These are phyloP conservation scores for Lophiostoma macrostomum DNA, from an alignment of 495 filamentous ascomycete species.

Conservation along the genomic window DNA sequence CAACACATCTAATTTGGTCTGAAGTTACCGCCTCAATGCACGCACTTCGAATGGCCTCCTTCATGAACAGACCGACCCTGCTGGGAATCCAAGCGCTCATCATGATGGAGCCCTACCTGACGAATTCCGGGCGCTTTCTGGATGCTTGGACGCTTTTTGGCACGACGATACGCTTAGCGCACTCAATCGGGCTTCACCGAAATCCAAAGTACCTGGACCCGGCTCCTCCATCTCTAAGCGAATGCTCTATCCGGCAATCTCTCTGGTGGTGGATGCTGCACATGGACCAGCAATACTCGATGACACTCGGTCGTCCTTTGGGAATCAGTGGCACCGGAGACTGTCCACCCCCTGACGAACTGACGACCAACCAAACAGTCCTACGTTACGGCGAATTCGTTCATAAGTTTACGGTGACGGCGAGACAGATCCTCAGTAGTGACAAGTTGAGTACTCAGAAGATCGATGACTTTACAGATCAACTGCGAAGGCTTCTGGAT, in stretches of 20 bases:
- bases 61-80: constrained; percentile 40
- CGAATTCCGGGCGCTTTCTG: constrained; percentile 43
- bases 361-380: constrained; percentile 42
- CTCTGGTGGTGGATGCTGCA: constrained; percentile 54
- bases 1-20: background rate
- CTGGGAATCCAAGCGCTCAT: constrained; percentile 40
- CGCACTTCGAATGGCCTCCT: constrained; percentile 41
- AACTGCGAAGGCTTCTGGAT: constrained; percentile 40
- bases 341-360: constrained; percentile 45
- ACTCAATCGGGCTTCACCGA: constrained; percentile 45
- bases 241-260: constrained; percentile 41
- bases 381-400: constrained; percentile 44
- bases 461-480: constrained; percentile 48
- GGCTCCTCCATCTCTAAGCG: constrained; percentile 39
- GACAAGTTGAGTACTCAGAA: constrained; percentile 41
- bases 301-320: constrained; percentile 47
- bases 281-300: constrained; percentile 52
- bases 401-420: constrained; percentile 47
- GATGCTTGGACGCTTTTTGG: constrained; percentile 45
- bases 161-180: constrained; percentile 40
- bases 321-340: constrained; percentile 49
- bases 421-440: constrained; percentile 46
- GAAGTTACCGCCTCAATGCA: constrained; percentile 44
- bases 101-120: constrained; percentile 43
- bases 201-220: constrained; percentile 47